Conservation (phyloP, 2,329 filamentous ascomycete species). For the Beauveria bassiana region DNA sequence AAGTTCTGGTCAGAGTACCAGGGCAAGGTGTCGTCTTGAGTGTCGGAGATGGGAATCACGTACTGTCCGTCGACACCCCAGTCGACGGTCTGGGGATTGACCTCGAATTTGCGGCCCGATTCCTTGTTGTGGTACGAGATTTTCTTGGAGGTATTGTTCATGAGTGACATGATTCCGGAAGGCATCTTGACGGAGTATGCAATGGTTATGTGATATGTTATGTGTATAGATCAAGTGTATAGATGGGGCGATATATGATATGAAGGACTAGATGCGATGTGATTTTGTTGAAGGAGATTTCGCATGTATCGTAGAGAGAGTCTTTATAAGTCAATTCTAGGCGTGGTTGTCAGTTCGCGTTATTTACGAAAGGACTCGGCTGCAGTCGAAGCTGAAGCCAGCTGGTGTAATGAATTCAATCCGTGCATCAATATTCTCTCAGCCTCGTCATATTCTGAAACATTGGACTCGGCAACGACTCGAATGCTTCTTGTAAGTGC, state of each 20-base stretch:
- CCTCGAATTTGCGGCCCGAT: background rate
- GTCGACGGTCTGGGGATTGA: background rate
- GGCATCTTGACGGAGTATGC: background rate
- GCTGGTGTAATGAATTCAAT: background rate
- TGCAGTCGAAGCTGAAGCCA: background rate
- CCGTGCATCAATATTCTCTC: background rate
- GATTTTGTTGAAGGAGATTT: background rate
- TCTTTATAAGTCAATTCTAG: background rate
- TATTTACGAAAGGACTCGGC: background rate
- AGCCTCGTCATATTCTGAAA: background rate
- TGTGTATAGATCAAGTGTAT: background rate
- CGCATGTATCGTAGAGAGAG: background rate
- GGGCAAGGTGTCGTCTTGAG: background rate
- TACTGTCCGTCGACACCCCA: background rate
- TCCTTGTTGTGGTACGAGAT: background rate
- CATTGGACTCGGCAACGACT: background rate
- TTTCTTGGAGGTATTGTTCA: background rate
- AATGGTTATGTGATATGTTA: background rate
- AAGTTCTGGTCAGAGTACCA: background rate
- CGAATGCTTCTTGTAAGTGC: background rate
- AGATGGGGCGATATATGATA: background rate
- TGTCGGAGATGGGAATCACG: background rate
- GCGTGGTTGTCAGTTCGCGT: background rate
- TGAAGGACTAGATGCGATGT: background rate
- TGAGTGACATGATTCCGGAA: background rate